Conservation (phyloP, 2,329 filamentous ascomycete species). For the Aspergillus proliferans region DNA sequence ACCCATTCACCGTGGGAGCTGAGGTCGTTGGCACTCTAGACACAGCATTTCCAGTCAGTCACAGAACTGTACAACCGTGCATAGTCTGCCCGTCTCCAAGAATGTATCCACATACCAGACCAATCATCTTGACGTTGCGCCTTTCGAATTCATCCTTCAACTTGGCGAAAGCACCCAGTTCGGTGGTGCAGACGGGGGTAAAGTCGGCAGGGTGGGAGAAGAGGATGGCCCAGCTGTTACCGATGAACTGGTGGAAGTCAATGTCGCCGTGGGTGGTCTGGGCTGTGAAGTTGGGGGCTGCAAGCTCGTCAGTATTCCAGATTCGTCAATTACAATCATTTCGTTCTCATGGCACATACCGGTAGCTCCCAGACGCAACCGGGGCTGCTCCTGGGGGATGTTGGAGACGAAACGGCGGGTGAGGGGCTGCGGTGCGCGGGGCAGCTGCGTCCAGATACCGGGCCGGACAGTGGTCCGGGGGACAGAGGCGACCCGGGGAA, state of each 20-base stretch:
- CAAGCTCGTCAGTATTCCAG: background rate
- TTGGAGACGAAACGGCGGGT: slow-evolving; percentile 24
- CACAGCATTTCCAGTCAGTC: background rate
- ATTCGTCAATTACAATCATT: background rate
- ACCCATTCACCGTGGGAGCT: slow-evolving; percentile 80
- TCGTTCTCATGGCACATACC: slow-evolving; percentile 12
- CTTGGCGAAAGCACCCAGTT: slow-evolving; percentile 88
- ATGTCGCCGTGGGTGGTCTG: slow-evolving; percentile 60
- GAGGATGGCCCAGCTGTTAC: slow-evolving; percentile 60
- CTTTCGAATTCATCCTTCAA: slow-evolving; percentile 81
- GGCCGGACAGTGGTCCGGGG: slow-evolving; percentile 16
- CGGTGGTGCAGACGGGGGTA: slow-evolving; percentile 92
- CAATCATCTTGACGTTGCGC: slow-evolving; percentile 85
- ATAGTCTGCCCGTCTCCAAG: background rate
- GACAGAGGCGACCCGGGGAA: slow-evolving; percentile 17
- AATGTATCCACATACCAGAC: slow-evolving; percentile 48
- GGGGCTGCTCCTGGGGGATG: slow-evolving; percentile 26
- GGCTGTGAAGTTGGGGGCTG: slow-evolving; percentile 61
- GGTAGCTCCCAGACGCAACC: slow-evolving; percentile 30
- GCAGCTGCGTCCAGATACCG: slow-evolving; percentile 14
- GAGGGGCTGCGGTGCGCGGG: slow-evolving; percentile 17
- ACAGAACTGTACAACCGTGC: background rate
- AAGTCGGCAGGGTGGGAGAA: slow-evolving; percentile 73
- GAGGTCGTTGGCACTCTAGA: slow-evolving; percentile 68
- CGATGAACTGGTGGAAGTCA: slow-evolving; percentile 65